Evolutionary conservation across 805 yeast species (phyloP).

Genomic region (Cyberlindnera saturnus): DNA sequence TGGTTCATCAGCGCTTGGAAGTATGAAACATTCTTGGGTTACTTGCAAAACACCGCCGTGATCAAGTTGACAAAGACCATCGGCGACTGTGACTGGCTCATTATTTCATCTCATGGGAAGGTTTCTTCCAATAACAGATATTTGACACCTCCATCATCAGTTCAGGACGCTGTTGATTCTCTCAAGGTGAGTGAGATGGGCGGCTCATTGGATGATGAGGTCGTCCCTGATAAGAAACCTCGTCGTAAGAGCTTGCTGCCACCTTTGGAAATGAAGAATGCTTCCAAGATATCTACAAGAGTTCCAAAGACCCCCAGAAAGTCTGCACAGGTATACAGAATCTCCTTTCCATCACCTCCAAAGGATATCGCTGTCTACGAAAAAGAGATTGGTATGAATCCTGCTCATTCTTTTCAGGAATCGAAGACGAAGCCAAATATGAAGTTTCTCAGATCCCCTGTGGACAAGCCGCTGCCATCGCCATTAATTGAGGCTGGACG

Average conservation of each 20-base stretch:
- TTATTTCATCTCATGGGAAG: conserved; percentile 28
- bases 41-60: conserved; percentile 29
- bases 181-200: conserved; percentile 13
- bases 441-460: neutral
- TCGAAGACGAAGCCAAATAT: neutral
- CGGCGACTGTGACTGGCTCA: conserved; percentile 35
- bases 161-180: conserved; percentile 13
- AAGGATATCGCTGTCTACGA: conserved; percentile 15
- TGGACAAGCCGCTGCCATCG: conserved; percentile 14
- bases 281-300: neutral
- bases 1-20: conserved; percentile 37
- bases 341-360: conserved; percentile 20
- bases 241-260: neutral
- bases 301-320: conserved; percentile 3
- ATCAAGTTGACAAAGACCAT: conserved; percentile 30
- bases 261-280: neutral
- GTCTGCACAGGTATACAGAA: conserved; percentile 12
- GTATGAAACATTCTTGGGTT: conserved; percentile 31
- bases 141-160: conserved; percentile 22
- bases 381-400: conserved; percentile 6
- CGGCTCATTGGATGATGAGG: conserved; percentile 10
- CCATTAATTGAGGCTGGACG: conserved; percentile 6
- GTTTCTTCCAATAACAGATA: conserved; percentile 24
- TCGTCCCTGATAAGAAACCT: neutral
- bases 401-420: neutral